phyloP scores from a whole-genome alignment of 371 early-diverging fungal species.

The Syncephalastrum racemosum region DNA sequence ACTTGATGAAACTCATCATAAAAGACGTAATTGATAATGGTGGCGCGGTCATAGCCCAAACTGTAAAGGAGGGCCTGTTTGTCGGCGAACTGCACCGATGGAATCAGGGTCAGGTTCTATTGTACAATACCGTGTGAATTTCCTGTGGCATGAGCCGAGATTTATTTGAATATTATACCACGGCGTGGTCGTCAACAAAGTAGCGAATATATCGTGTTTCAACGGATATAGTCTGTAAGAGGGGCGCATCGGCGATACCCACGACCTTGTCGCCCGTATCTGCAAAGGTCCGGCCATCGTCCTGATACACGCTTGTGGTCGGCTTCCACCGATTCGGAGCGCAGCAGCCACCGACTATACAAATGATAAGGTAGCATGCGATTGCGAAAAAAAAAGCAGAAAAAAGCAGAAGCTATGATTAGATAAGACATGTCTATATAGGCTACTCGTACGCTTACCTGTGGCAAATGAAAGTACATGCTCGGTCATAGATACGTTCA shows the following conservation, averaged over 20 bases:
- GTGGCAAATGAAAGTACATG: conserved; percentile 24
- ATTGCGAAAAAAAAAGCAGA: not conserved
- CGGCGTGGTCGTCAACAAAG: conserved; percentile 45
- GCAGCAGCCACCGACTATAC: conserved; percentile 44
- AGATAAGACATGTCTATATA: too few species aligned
- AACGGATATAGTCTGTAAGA: conserved; percentile 35
- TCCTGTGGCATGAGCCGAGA: not conserved
- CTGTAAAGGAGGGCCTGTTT: conserved; percentile 42
- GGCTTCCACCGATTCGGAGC: conserved; percentile 40
- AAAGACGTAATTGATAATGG: conserved; percentile 40
- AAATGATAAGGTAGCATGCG: not conserved
- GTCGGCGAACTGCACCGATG: conserved; percentile 35
- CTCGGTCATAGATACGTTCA: conserved; percentile 34
- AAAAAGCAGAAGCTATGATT: too few species aligned
- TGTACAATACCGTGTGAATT: not conserved
- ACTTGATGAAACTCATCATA: conserved; percentile 19
- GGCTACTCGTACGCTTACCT: conserved; percentile 18
- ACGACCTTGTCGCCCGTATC: conserved; percentile 34
- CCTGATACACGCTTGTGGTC: conserved; percentile 32
- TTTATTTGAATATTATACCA: conserved; percentile 19
- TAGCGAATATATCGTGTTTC: conserved; percentile 42
- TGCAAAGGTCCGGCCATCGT: conserved; percentile 32
- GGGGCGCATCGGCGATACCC: conserved; percentile 32
- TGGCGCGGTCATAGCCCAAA: conserved; percentile 36
- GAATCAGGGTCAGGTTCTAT: conserved; percentile 45